These are phyloP conservation scores for Populus deltoides DNA, from an alignment of 345 rosid genomes.

Conservation along the genomic window DNA sequence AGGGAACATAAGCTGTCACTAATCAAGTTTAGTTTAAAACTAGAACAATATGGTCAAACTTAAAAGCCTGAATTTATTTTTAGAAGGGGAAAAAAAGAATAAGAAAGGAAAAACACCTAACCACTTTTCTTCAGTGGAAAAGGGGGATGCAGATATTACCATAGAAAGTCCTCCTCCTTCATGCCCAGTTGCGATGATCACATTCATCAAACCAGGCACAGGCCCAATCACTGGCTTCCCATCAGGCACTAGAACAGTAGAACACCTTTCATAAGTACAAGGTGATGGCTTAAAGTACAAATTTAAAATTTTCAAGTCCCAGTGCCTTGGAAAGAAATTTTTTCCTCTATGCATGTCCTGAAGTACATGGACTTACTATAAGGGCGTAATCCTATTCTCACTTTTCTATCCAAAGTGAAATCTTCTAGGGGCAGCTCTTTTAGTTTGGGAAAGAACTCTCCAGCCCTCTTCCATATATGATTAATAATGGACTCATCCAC, in stretches of 20 bases:
- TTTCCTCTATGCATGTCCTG: background rate
- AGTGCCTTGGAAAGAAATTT: background rate
- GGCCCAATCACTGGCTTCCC: conserved; percentile 81
- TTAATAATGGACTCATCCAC: conserved; percentile 55
- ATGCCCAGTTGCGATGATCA: conserved; percentile 84
- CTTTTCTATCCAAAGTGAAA: conserved; percentile 49
- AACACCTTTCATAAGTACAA: conserved; percentile 2
- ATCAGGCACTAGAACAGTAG: conserved; percentile 67
- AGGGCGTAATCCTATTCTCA: conserved; percentile 93
- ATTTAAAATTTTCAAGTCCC: background rate
- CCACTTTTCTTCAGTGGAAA: background rate
- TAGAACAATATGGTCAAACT: background rate
- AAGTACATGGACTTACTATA: conserved; percentile 58
- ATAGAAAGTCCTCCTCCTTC: conserved; percentile 88
- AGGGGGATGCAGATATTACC: conserved; percentile 43
- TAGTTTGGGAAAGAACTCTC: conserved; percentile 74
- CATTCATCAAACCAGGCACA: conserved; percentile 63
- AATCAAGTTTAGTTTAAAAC: background rate
- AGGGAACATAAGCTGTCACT: background rate
- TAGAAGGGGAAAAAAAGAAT: too few species aligned
- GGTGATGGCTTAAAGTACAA: background rate
- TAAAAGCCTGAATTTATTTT: background rate
- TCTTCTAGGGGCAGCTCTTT: conserved; percentile 43
- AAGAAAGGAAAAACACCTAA: background rate
- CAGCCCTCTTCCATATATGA: conserved; percentile 72